Percentiles rank a stretch among this genome's conserved stretches.
These are phyloP conservation scores for Syzygium jambos DNA, from an alignment of 345 rosid genomes.

Conservation along the genomic window DNA sequence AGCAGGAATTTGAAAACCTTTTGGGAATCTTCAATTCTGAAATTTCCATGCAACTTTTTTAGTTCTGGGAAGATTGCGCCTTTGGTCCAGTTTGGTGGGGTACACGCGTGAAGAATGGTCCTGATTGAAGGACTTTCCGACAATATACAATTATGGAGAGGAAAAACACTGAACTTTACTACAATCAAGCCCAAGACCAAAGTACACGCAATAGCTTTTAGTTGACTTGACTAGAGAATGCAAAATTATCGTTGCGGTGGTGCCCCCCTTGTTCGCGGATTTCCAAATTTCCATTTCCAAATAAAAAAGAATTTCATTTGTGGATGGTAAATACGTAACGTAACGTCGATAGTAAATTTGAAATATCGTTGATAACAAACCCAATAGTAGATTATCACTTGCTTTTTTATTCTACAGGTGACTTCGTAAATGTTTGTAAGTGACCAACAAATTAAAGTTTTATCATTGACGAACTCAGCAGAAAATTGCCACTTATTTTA, in stretches of 20 bases:
- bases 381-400: background rate
- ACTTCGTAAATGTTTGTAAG: too few species aligned
- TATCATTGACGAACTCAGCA: too few species aligned
- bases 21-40: background rate
- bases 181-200: background rate
- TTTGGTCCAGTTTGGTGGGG: background rate
- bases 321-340: background rate
- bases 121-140: background rate
- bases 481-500: too few species aligned
- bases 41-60: too few species aligned
- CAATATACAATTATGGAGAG: background rate
- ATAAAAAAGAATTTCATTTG: too few species aligned
- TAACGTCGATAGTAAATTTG: too few species aligned
- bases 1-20: too few species aligned
- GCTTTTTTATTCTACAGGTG: too few species aligned
- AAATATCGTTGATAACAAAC: too few species aligned
- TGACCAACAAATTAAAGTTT: too few species aligned
- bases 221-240: background rate
- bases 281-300: too few species aligned
- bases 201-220: background rate
- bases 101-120: background rate
- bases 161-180: background rate
- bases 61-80: background rate
- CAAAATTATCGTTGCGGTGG: background rate
- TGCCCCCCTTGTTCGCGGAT: background rate